Percentiles rank a stretch among this genome's conserved stretches.
phyloP scores from a whole-genome alignment of 352 stramenopile species.

The Elongisporangium undulatum region DNA sequence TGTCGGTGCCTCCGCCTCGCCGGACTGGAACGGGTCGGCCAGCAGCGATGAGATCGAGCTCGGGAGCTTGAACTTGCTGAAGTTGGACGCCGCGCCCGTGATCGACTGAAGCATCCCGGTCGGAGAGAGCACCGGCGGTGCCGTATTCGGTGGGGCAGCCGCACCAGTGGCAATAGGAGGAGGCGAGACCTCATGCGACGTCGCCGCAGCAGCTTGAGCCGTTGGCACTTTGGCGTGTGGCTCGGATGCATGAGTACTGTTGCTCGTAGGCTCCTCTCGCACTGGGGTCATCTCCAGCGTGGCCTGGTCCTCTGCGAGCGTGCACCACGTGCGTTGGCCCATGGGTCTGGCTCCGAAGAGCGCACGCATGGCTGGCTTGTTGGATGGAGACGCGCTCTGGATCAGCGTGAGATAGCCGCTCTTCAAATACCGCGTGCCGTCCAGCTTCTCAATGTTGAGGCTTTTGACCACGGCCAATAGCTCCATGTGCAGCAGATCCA shows the following conservation, averaged over 20 bases:
- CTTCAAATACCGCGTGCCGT: constrained; percentile 37
- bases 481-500: constrained; percentile 75
- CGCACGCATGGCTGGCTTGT: constrained; percentile 17
- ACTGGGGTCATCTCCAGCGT: constrained; percentile 47
- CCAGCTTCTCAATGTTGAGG: constrained; percentile 67
- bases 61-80: constrained; percentile 37
- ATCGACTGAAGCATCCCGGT: not conserved
- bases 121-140: not conserved
- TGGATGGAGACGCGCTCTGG: constrained; percentile 22
- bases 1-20: constrained; percentile 4
- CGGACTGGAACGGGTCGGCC: constrained; percentile 33
- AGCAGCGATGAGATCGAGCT: constrained; percentile 52
- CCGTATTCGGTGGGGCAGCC: not conserved
- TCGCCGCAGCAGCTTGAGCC: not conserved
- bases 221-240: not conserved
- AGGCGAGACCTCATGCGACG: not conserved
- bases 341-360: constrained; percentile 23
- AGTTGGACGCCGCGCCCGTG: not conserved
- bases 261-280: constrained; percentile 8
- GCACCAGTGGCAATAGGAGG: not conserved
- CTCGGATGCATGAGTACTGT: not conserved
- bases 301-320: constrained; percentile 52
- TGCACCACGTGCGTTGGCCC: constrained; percentile 40
- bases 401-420: constrained; percentile 45
- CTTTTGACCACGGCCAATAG: constrained; percentile 76